Evolutionary conservation across 805 yeast genomes (phyloP), one percentile per base, ranked within the genome.

Genomic region (Peterozyma xylosa): DNA sequence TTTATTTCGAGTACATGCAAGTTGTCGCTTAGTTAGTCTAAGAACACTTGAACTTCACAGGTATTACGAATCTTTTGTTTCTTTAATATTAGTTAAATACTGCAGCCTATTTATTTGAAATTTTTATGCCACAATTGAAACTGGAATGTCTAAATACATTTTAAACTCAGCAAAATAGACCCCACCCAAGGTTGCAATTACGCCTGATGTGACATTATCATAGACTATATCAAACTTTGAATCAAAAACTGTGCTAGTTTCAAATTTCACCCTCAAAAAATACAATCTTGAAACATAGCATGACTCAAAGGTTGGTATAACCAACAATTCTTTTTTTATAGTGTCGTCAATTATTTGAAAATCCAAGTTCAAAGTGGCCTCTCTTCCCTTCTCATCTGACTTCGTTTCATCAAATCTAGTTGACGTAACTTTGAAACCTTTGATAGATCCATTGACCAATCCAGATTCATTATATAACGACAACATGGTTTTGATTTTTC

Each of bases 271-370:
- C 27, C 45, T 37, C 38, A 42, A 38, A 49, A 74, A 71, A 54
- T 79, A 78, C 11, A 71, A 55, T 53, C 85, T 65, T 4, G 81
- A 74, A 11, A 76, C 65, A 42, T 77, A 58, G 56, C 85, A 79
- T 38, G 69, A 70, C 49, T 78, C 82, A 57, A 78, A 79, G 43
- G 69, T 70, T 1, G 86, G 85, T 42, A 80, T 55, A 11, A 37
- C 11, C 10, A 33, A n/a, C 13, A 33, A 33, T 21, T 34, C 34
- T 0, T 78, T 76, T 39, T 75, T 70, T 45, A 61, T 63, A 34
- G 73, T 65, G 43, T 72, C 71, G 40, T 71, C 68, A 30, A 58
- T 50, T 16, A 71, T 59, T 33, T 63, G 59, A 42, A 79, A 51
- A 18, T 76, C 74, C 5, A 76, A 53, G 2, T 56, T 56, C 2